A percentile compares a stretch with the other conserved stretches of the same genome.
Evolutionary conservation across 371 early-diverging fungal species (phyloP).

Genomic region (Mycotypha africana): DNA sequence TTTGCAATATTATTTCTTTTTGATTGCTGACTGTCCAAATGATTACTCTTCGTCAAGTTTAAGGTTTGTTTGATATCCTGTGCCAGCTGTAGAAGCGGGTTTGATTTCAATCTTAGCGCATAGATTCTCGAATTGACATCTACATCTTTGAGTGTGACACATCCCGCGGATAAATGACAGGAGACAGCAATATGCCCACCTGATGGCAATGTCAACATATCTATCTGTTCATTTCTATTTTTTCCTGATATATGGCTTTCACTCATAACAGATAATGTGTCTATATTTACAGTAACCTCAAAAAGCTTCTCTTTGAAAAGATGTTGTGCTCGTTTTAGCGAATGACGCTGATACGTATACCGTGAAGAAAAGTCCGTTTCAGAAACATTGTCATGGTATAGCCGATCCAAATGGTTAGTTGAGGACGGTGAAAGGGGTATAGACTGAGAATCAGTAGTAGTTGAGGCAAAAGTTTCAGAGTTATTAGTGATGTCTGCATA

Average conservation of each 20-base stretch:
- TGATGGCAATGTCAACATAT: conserved; percentile 25
- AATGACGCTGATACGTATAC: conserved; percentile 36
- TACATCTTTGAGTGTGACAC: conserved; percentile 39
- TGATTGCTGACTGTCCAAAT: too few species aligned
- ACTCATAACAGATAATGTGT: conserved; percentile 17
- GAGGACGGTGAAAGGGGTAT: conserved; percentile 5
- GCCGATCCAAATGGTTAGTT: background rate
- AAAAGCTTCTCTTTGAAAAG: conserved; percentile 44
- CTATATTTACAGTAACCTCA: conserved; percentile 33
- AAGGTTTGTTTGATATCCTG: conserved; percentile 1
- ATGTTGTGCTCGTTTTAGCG: conserved; percentile 38
- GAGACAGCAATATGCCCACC: conserved; percentile 30
- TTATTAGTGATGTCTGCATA: conserved; percentile 22
- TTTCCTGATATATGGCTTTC: too few species aligned
- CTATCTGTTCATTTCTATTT: background rate
- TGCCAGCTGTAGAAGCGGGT: background rate
- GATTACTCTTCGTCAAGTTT: too few species aligned
- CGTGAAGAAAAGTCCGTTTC: conserved; percentile 10
- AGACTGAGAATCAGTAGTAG: background rate
- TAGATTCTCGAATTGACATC: conserved; percentile 18
- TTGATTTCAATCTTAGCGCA: too few species aligned
- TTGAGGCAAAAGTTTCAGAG: too few species aligned
- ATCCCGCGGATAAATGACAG: conserved; percentile 45
- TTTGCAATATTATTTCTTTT: conserved; percentile 1
- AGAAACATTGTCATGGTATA: background rate